Base-by-base conservation (phyloP, 805 yeast genomes). In the Monosporozyma aquatica region DNA sequence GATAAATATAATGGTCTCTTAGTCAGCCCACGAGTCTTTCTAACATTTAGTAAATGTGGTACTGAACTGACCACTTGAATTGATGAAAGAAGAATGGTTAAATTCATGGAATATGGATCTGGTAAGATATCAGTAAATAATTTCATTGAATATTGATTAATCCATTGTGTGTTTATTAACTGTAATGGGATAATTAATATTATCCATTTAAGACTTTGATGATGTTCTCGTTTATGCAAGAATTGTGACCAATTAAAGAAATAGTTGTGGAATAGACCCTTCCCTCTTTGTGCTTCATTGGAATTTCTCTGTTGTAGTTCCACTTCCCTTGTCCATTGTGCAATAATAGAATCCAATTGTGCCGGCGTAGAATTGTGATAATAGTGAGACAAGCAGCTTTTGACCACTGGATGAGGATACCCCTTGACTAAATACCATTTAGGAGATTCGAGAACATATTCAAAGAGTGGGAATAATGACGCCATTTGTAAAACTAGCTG, bases 371-470 rank as follows among this genome's bases (percentile, higher is more conserved):
- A 14, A 13, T 10, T 22, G 30, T 18, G 29, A 15, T 17, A 13
- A 10, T 24, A n/a, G n/a, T n/a, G n/a, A n/a, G n/a, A n/a, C n/a
- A 43, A 25, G 11, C 27, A 15, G 8, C 14, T 30, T 18, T 40
- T 36, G 6, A 43, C 34, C 21, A 23, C 40, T 5, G 22, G 8
- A 18, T 9, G 54, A 34, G 65, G 59, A 10, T 49, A 45, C 11
- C 53, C 57, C 33, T 44, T 42, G 14, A 47, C 43, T 18, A 47
- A 26, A 17, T 32, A 28, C 43, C 43, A 43, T 20, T 36, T 43
- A 9, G 46, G 46, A 10, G 46, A 43, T 18, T 43, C 46, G 3
- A 22, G 14, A 9, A 39, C 20, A 18, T 15, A 30, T 4, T 10
- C 6, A 6, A 34, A 30, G n/a, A 36, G 23, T 24, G 32, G 21